phyloP scores from a whole-genome alignment of 495 filamentous ascomycete species.

The Neurospora africana region DNA sequence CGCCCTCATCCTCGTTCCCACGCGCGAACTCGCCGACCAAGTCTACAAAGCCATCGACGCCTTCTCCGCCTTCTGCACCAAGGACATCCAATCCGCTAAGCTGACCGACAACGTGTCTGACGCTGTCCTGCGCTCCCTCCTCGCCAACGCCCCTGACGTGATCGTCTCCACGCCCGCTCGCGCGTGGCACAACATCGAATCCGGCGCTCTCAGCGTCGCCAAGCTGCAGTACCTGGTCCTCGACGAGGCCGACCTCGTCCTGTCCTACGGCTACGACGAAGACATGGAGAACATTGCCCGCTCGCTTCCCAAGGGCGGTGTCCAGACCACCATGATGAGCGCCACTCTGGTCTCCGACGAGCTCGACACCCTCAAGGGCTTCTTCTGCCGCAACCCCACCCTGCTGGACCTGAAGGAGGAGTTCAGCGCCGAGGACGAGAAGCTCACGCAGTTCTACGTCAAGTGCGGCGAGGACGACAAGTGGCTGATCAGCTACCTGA shows the following conservation, averaged over 20 bases:
- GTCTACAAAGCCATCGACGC: slow-evolving; percentile 62
- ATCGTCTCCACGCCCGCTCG: slow-evolving; percentile 81
- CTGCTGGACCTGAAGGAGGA: slow-evolving; percentile 64
- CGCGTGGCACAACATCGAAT: slow-evolving; percentile 59
- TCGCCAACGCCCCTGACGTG: slow-evolving; percentile 81
- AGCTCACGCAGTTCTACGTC: slow-evolving; percentile 77
- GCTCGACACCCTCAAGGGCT: slow-evolving; percentile 69
- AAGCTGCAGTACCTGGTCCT: slow-evolving; percentile 73
- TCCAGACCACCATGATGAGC: slow-evolving; percentile 87
- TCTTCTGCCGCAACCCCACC: slow-evolving; percentile 74
- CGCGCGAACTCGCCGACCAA: slow-evolving; percentile 86
- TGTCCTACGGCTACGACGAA: slow-evolving; percentile 88
- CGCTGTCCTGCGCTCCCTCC: slow-evolving; percentile 70
- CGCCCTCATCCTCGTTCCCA: slow-evolving; percentile 84
- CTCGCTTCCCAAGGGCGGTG: slow-evolving; percentile 58
- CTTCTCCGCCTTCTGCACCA: slow-evolving; percentile 72
- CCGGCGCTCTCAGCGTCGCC: slow-evolving; percentile 55
- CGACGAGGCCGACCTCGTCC: slow-evolving; percentile 90
- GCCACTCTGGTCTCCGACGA: slow-evolving; percentile 84
- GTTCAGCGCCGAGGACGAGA: slow-evolving; percentile 57
- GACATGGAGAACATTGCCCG: slow-evolving; percentile 71
- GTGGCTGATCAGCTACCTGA: slow-evolving; percentile 84
- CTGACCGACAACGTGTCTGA: slow-evolving; percentile 82
- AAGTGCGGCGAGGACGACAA: slow-evolving; percentile 94
- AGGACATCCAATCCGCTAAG: slow-evolving; percentile 71